Percentiles rank a stretch among this genome's conserved stretches.
These are phyloP conservation scores for Agaricus subrufescens DNA, from an alignment of 768 basidiomycete species.

Conservation along the genomic window DNA sequence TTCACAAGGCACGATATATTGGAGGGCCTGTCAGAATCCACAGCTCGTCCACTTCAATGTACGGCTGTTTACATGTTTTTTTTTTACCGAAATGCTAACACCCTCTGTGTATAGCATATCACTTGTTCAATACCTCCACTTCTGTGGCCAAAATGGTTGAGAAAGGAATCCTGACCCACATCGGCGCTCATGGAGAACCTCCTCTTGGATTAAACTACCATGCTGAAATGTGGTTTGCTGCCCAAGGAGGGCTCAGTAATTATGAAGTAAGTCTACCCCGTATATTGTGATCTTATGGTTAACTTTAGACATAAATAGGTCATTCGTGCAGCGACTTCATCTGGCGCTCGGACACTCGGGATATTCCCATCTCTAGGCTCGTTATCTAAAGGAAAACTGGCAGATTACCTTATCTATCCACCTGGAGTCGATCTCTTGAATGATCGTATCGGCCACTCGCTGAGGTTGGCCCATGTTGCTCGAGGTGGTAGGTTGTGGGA, in stretches of 20 bases:
- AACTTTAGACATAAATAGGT: constrained; percentile 32
- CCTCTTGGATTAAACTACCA: constrained; percentile 76
- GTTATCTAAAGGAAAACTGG: constrained; percentile 60
- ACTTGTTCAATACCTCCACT: constrained; percentile 63
- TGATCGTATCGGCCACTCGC: constrained; percentile 40
- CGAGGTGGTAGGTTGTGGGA: constrained; percentile 71
- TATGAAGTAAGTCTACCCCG: constrained; percentile 47
- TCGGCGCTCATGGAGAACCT: constrained; percentile 73
- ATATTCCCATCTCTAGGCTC: constrained; percentile 59
- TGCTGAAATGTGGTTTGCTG: constrained; percentile 64
- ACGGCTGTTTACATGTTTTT: constrained; percentile 14
- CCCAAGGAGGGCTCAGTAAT: constrained; percentile 59
- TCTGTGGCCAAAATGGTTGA: constrained; percentile 68
- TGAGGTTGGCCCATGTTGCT: constrained; percentile 50
- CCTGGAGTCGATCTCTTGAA: constrained; percentile 53
- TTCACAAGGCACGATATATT: constrained; percentile 65
- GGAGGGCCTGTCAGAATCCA: constrained; percentile 56
- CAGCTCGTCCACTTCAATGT: constrained; percentile 57
- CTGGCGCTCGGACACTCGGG: constrained; percentile 62
- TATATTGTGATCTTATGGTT: neutral
- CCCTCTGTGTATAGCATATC: constrained; percentile 41
- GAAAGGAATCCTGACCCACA: constrained; percentile 55
- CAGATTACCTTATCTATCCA: constrained; percentile 67
- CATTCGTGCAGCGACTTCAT: constrained; percentile 62
- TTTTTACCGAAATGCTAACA: neutral